Evolutionary conservation across 192 early-diverging fungal genomes (phyloP).

Genomic region (Powellomyces hirtus): DNA sequence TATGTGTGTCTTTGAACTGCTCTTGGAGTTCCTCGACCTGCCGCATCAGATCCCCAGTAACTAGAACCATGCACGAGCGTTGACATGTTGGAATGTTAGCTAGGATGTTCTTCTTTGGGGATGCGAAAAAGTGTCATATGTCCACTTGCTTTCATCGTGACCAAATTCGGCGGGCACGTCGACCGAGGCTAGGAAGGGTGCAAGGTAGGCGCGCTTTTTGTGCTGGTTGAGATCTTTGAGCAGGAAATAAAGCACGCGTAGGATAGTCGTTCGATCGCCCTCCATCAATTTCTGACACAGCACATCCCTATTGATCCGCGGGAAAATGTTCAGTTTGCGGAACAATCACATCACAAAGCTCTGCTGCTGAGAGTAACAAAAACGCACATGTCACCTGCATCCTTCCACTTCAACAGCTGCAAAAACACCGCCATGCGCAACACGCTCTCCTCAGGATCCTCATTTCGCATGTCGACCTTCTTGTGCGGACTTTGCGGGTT

Average conservation of each 20-base stretch:
- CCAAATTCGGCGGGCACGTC: slow-evolving; percentile 54
- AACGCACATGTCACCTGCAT: slow-evolving; percentile 33
- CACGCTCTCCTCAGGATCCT: slow-evolving; percentile 49
- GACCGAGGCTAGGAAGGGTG: slow-evolving; percentile 46
- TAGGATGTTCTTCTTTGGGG: neutral
- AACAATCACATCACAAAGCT: too few relatives aligned
- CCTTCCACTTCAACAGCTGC: slow-evolving; percentile 51
- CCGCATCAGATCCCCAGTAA: slow-evolving; percentile 42
- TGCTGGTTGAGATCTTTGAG: slow-evolving; percentile 47
- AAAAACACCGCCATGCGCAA: slow-evolving; percentile 44
- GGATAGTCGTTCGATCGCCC: slow-evolving; percentile 37
- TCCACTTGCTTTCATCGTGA: slow-evolving; percentile 51
- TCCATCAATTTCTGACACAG: slow-evolving; percentile 37
- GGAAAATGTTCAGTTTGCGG: too few relatives aligned
- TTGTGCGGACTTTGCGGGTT: slow-evolving; percentile 27
- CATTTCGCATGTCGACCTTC: slow-evolving; percentile 43
- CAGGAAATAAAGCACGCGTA: slow-evolving; percentile 45
- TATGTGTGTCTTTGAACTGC: slow-evolving; percentile 55
- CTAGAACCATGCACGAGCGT: slow-evolving; percentile 14
- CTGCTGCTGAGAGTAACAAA: neutral
- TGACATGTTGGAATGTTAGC: neutral
- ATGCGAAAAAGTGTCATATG: neutral
- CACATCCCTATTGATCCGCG: slow-evolving; percentile 25
- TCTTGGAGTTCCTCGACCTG: slow-evolving; percentile 50
- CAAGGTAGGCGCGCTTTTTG: slow-evolving; percentile 59